Percentiles rank a stretch among this genome's conserved stretches.
phyloP scores from a whole-genome alignment of 352 stramenopile species.

The Phytophthora parvispora region DNA sequence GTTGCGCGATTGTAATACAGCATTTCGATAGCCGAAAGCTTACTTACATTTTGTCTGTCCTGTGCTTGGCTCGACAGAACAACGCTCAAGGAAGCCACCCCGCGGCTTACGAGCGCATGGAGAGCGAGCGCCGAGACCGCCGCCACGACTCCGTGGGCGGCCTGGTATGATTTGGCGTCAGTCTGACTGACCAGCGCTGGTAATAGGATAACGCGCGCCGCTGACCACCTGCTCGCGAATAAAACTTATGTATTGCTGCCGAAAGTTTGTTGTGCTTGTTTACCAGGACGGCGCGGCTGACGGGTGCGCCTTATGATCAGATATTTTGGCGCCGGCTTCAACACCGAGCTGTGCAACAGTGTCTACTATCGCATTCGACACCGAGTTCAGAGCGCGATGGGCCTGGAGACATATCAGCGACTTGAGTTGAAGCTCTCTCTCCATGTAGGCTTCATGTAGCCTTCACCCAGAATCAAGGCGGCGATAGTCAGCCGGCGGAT shows the following conservation, averaged over 20 bases:
- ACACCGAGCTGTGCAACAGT: neutral
- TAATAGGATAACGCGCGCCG: constrained; percentile 1
- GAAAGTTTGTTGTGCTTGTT: constrained; percentile 3
- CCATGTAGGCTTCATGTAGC: neutral
- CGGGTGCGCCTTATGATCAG: constrained; percentile 12
- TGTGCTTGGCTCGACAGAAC: constrained; percentile 16
- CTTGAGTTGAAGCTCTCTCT: constrained; percentile 23
- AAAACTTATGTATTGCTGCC: constrained; percentile 14
- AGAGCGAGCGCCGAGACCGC: constrained; percentile 14
- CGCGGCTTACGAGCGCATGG: constrained; percentile 28
- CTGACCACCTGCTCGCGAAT: constrained; percentile 17
- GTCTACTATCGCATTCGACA: constrained; percentile 3
- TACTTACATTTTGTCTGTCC: constrained; percentile 12
- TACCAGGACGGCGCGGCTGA: constrained; percentile 19
- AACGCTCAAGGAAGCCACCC: constrained; percentile 11
- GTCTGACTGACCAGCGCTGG: constrained; percentile 11
- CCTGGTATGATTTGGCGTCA: constrained; percentile 34
- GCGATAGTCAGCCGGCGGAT: neutral
- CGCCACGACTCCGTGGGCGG: constrained; percentile 23
- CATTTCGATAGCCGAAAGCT: constrained; percentile 29
- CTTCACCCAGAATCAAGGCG: constrained; percentile 14
- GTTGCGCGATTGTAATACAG: constrained; percentile 44
- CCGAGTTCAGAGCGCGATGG: neutral
- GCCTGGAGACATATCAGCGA: constrained; percentile 20
- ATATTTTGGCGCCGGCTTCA: constrained; percentile 15